Evolutionary conservation across 2,329 filamentous ascomycete species (phyloP).

Genomic region (Paecilomyces dactylethromorphus): DNA sequence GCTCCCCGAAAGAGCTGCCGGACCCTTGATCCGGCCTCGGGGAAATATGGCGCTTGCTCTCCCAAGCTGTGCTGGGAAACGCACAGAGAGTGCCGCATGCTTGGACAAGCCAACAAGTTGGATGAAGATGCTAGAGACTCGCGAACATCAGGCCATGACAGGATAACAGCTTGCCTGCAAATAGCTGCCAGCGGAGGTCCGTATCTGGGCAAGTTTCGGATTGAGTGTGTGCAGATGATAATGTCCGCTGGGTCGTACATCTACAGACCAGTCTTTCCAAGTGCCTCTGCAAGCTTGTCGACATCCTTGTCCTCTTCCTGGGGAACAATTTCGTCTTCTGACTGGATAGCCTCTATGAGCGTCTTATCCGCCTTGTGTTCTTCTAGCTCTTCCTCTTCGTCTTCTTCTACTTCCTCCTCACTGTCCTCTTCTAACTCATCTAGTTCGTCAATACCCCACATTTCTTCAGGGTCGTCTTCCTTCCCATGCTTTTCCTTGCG

Average conservation of each 20-base stretch:
- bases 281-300: conserved; percentile 67
- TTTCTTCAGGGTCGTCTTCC: conserved; percentile 64
- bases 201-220: background rate
- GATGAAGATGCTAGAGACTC: background rate
- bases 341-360: conserved; percentile 57
- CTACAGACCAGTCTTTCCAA: conserved; percentile 59
- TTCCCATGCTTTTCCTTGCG: conserved; percentile 65
- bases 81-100: background rate
- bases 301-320: conserved; percentile 74
- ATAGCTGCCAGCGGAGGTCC: background rate
- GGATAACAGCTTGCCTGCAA: background rate
- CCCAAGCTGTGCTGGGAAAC: background rate
- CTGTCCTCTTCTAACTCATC: conserved; percentile 75
- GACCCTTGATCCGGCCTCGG: background rate
- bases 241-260: background rate
- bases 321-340: conserved; percentile 56
- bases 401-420: conserved; percentile 62
- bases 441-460: conserved; percentile 79
- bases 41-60: background rate
- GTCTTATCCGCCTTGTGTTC: conserved; percentile 55
- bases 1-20: background rate
- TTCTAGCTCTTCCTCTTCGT: conserved; percentile 59
- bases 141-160: background rate
- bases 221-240: background rate
- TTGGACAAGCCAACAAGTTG: background rate